phyloP scores from a whole-genome alignment of 2,329 filamentous ascomycete species.

The Cercospora sp. region DNA sequence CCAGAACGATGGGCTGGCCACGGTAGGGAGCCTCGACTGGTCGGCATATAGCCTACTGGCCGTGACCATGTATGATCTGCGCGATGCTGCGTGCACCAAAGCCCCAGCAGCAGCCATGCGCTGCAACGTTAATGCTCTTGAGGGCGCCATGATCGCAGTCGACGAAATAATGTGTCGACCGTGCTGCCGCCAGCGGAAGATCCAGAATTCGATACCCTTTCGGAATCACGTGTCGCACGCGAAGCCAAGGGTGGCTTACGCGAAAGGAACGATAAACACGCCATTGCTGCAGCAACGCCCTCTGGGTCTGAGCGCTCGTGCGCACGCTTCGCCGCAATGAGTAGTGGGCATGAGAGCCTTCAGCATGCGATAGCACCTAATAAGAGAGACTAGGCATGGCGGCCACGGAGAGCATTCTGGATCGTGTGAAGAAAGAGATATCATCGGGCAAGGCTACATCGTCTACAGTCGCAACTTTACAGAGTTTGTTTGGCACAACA shows the following conservation, averaged over 20 bases:
- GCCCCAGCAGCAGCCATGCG: conserved; percentile 2
- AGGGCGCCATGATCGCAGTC: conserved; percentile 17
- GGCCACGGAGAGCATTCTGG: conserved; percentile 18
- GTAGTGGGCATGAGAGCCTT: conserved; percentile 1
- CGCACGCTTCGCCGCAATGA: conserved; percentile 3
- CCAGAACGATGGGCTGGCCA: conserved; percentile 41
- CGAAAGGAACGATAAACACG: too few relatives aligned
- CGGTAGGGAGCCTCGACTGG: conserved; percentile 33
- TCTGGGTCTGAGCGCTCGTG: background rate
- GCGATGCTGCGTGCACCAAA: background rate
- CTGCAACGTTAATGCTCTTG: conserved; percentile 10
- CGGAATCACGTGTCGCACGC: background rate
- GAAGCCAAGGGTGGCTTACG: too few relatives aligned
- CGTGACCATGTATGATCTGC: conserved; percentile 16
- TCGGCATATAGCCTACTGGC: conserved; percentile 13
- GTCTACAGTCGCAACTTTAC: conserved; percentile 32
- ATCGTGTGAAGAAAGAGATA: conserved; percentile 27
- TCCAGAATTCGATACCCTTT: background rate
- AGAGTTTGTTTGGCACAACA: conserved; percentile 28
- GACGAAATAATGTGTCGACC: background rate
- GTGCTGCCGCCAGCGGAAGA: background rate
- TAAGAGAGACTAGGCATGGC: conserved; percentile 17
- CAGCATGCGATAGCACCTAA: background rate
- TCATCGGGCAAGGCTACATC: conserved; percentile 24
- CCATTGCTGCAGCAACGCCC: background rate